A percentile compares a stretch with the other conserved stretches of the same genome.
Evolutionary conservation across 2,329 filamentous ascomycete species (phyloP).

Genomic region (Tolypocladium ophioglossoides): DNA sequence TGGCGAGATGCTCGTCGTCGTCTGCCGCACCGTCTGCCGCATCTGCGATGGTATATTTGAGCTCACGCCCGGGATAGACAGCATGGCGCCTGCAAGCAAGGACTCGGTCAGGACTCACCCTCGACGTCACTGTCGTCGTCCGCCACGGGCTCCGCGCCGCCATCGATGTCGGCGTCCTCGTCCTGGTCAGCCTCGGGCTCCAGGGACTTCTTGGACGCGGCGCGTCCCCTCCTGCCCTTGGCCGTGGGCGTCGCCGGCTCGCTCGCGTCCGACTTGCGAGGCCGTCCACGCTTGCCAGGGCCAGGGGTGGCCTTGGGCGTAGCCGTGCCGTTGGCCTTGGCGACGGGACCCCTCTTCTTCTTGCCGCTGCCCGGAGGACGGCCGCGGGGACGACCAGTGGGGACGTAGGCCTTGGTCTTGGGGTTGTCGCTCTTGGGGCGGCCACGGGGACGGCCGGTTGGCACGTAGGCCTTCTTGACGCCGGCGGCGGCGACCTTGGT

Average conservation of each 20-base stretch:
- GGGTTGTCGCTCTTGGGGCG: conserved; percentile 27
- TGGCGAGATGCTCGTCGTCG: not conserved
- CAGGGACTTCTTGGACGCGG: not conserved
- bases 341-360: conserved; percentile 9
- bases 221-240: not conserved
- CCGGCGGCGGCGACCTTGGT: conserved; percentile 29
- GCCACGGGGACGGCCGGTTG: conserved; percentile 31
- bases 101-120: not conserved
- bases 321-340: not conserved
- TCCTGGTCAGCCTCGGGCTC: conserved; percentile 15
- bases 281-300: conserved; percentile 16
- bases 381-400: conserved; percentile 36
- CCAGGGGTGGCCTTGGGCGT: conserved; percentile 5
- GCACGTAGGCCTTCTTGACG: conserved; percentile 23
- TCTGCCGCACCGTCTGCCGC: not conserved
- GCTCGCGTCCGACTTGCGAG: conserved; percentile 15
- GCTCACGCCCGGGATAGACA: not conserved
- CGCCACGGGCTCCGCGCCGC: conserved; percentile 8
- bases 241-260: conserved; percentile 6
- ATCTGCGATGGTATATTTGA: conserved; percentile 1
- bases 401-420: conserved; percentile 19
- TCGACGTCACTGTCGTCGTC: not conserved
- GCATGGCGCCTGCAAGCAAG: not conserved
- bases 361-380: conserved; percentile 32
- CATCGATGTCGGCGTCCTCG: conserved; percentile 7